phyloP scores from a whole-genome alignment of 768 basidiomycete species.

The Trametes meyenii region DNA sequence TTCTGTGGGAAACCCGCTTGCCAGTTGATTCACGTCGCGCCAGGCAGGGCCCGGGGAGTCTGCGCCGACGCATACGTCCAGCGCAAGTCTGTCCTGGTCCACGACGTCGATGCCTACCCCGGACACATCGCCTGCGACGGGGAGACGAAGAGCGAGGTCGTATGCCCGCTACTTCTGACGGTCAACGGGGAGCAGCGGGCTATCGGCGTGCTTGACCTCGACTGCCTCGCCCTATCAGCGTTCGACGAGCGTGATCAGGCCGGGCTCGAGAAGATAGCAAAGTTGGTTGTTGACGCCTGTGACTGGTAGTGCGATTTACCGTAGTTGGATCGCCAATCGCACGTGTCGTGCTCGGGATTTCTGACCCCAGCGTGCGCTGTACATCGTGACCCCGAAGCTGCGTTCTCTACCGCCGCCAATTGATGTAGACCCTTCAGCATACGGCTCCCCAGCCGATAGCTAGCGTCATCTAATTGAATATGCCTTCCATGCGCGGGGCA shows the following conservation, averaged over 20 bases:
- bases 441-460: too few species aligned
- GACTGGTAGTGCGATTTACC: slow-evolving; percentile 53
- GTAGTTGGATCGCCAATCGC: too few species aligned
- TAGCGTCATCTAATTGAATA: too few species aligned
- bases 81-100: slow-evolving; percentile 62
- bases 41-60: slow-evolving; percentile 67
- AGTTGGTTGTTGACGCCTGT: slow-evolving; percentile 61
- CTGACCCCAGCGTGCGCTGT: too few species aligned
- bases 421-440: too few species aligned
- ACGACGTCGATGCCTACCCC: slow-evolving; percentile 78
- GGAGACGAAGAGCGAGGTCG: slow-evolving; percentile 88
- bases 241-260: slow-evolving; percentile 77
- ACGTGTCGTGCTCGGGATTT: too few species aligned
- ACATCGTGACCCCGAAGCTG: too few species aligned
- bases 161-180: slow-evolving; percentile 63
- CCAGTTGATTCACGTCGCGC: slow-evolving; percentile 67
- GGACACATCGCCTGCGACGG: slow-evolving; percentile 96
- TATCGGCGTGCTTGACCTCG: slow-evolving; percentile 74
- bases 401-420: too few species aligned
- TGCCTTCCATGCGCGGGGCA: too few species aligned
- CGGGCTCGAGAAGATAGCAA: slow-evolving; percentile 77
- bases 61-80: slow-evolving; percentile 79
- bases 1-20: slow-evolving; percentile 94
- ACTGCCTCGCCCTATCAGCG: slow-evolving; percentile 70
- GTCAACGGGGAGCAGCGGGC: slow-evolving; percentile 18